Base-by-base conservation (phyloP, 352 stramenopile genomes). In the Thraustochytrium sp. region DNA sequence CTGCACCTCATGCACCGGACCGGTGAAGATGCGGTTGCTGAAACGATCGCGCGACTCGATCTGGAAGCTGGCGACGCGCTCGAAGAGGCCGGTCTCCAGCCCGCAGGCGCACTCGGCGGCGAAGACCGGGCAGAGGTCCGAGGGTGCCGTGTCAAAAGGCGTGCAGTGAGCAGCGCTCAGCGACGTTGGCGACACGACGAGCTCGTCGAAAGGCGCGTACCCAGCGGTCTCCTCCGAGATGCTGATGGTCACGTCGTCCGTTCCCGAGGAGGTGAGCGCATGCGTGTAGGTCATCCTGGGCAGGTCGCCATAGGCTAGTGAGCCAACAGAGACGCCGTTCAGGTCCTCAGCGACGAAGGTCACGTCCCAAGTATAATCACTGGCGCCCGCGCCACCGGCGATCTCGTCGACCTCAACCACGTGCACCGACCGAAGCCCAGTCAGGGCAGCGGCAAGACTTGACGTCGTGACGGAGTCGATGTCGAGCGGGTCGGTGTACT, bases 41-140 rank as follows among this genome's bases (percentile, higher is more conserved):
- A 96, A 93, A 0, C 89, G 76, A 82, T 98, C 95, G 3, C 93
- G 89, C 23, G 93, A 91, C 86, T 98, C 93, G 82, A 98, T 97
- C 29, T 93, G 87, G 77, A 98, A 98, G 34, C 86, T 83, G 1
- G 88, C 89, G 2, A 85, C 36, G 53, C 82, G 86, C n/a, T 90
- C 86, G 53, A 88, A 92, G 29, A 89, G 86, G 34, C 88, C 90
- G 31, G 87, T 88, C 40, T 85, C 87, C 9, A 94, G 84, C 3
- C 90, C 90, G 82, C 89, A 86, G 26, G 89, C 85, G 64, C 91
- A 85, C 44, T 74, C 62, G 3, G 89, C 80, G 31, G 86, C 88
- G n/a, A 75, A 44, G 72, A 90, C 72, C 18, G 68, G 68, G 31
- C 68, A 80, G 23, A 53, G 68, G 31, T 42, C 46, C 5, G 42